Evolutionary conservation across 192 early-diverging fungal genomes (phyloP).

Genomic region (Powellomyces hirtus): DNA sequence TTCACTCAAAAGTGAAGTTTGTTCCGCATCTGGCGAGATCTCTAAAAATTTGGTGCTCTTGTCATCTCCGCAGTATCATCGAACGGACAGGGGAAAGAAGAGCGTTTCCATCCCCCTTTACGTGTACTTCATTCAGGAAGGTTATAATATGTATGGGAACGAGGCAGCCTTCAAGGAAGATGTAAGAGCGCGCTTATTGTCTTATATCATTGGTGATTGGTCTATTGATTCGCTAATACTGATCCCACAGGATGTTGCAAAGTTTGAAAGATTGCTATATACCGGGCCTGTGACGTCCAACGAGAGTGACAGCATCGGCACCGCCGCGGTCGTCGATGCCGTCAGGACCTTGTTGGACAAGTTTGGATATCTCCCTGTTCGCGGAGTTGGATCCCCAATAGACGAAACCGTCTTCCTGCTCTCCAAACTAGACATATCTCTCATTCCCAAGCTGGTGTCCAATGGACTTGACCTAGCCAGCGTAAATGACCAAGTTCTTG

Average conservation of each 20-base stretch:
- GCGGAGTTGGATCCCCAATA: conserved; percentile 36
- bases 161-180: conserved; percentile 46
- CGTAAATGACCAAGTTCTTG: conserved; percentile 47
- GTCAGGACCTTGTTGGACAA: conserved; percentile 24
- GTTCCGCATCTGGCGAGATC: too few relatives aligned
- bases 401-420: conserved; percentile 46
- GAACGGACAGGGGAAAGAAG: conserved; percentile 27
- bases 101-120: conserved; percentile 22
- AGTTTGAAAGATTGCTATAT: conserved; percentile 40
- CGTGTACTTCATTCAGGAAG: conserved; percentile 40
- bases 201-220: background rate
- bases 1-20: too few relatives aligned
- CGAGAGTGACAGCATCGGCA: background rate
- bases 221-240: background rate
- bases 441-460: conserved; percentile 25
- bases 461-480: conserved; percentile 38
- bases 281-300: conserved; percentile 7
- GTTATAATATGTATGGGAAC: conserved; percentile 27
- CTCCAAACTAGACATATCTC: conserved; percentile 35
- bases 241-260: conserved; percentile 34
- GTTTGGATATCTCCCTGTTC: conserved; percentile 38
- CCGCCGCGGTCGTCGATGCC: conserved; percentile 9
- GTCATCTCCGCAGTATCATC: conserved; percentile 39
- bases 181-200: conserved; percentile 12
- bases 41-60: too few relatives aligned